Evolutionary conservation across 208 protist genomes (phyloP).

Genomic region (Herpetomonas tarakana): DNA sequence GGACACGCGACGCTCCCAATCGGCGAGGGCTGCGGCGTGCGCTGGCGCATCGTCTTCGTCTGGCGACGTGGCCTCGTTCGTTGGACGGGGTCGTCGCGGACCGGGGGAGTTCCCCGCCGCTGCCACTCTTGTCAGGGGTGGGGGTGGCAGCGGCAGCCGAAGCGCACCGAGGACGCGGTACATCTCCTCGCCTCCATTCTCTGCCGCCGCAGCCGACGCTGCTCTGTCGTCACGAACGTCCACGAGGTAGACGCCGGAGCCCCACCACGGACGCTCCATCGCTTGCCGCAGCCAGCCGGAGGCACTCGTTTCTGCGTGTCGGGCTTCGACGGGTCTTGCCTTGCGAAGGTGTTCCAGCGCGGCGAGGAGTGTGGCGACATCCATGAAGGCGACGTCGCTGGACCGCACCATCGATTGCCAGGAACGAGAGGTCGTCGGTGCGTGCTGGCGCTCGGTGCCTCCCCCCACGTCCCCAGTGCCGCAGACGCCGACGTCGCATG

Average conservation of each 20-base stretch:
- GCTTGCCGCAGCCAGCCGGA: not conserved
- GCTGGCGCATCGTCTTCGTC: too few relatives aligned
- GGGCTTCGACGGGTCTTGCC: too few relatives aligned
- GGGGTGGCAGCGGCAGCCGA: too few relatives aligned
- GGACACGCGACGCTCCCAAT: conserved; percentile 23
- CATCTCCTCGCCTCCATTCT: too few relatives aligned
- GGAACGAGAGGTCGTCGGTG: not conserved
- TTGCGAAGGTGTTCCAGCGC: too few relatives aligned
- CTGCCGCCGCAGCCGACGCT: too few relatives aligned
- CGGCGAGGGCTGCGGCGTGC: conserved; percentile 11
- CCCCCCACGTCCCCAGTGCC: not conserved
- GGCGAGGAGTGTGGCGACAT: not conserved
- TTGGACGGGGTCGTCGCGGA: too few relatives aligned
- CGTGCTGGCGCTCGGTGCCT: not conserved
- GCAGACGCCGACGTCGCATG: not conserved
- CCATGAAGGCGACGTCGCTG: not conserved
- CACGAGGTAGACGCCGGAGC: conserved; percentile 51
- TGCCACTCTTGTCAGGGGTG: too few relatives aligned
- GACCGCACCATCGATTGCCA: not conserved
- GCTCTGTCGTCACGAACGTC: conserved; percentile 47
- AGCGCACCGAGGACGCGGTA: too few relatives aligned
- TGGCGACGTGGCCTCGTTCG: too few relatives aligned
- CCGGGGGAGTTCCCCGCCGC: too few relatives aligned
- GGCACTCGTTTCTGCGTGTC: too few relatives aligned
- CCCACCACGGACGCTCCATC: conserved; percentile 16